Conservation (phyloP, 306 rosid species). For the Nissolia schottii region DNA sequence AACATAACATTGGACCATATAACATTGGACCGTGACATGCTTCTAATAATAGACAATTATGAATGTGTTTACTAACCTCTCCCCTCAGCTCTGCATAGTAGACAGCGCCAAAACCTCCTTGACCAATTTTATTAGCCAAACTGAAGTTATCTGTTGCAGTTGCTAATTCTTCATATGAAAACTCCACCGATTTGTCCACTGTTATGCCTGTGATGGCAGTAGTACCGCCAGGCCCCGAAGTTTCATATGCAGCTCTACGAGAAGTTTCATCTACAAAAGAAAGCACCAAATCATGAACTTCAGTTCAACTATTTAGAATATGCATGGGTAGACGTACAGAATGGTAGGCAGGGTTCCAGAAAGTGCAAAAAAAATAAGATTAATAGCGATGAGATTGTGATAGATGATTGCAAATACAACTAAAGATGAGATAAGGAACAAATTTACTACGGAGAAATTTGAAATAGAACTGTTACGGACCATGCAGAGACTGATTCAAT, state of each 20-base stretch:
- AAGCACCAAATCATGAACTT: constrained; percentile 3
- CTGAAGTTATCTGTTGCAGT: constrained; percentile 69
- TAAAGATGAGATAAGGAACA: background rate
- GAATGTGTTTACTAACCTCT: constrained; percentile 64
- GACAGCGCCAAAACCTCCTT: constrained; percentile 96
- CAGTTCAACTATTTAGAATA: background rate
- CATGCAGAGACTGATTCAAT: no score
- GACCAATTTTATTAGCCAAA: constrained; percentile 79
- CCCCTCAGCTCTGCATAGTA: constrained; percentile 97
- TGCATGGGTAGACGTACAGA: background rate
- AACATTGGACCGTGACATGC: no score
- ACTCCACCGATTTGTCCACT: constrained; percentile 85
- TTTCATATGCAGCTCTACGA: constrained; percentile 31
- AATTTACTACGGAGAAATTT: background rate
- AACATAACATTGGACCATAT: no score
- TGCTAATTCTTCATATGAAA: constrained; percentile 85
- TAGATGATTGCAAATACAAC: background rate
- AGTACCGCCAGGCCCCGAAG: constrained; percentile 31
- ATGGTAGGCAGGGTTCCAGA: background rate
- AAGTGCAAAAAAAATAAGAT: background rate
- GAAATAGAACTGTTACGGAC: no score
- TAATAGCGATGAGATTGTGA: background rate
- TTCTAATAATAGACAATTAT: background rate
- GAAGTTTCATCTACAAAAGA: constrained; percentile 34
- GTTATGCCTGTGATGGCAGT: constrained; percentile 54